phyloP scores from a whole-genome alignment of 495 filamentous ascomycete genomes.

The Penicillium taxi region DNA sequence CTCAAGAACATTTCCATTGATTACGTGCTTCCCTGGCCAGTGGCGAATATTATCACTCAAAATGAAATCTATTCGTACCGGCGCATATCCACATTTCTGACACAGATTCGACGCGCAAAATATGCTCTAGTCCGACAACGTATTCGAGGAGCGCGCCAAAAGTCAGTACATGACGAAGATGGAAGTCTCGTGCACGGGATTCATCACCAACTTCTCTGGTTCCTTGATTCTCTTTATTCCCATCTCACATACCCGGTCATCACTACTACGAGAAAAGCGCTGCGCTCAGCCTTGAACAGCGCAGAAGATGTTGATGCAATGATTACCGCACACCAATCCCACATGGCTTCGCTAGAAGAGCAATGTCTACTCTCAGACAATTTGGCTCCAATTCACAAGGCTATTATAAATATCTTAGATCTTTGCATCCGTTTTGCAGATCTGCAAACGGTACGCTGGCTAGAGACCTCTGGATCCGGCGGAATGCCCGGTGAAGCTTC shows the following conservation, averaged over 20 bases:
- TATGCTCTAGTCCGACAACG: constrained; percentile 56
- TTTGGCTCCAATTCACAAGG: constrained; percentile 55
- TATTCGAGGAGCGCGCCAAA: constrained; percentile 18
- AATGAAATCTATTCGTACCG: constrained; percentile 57
- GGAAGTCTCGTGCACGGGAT: constrained; percentile 50
- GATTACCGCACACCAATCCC: constrained; percentile 59
- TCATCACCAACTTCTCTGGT: constrained; percentile 71
- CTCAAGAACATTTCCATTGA: constrained; percentile 50
- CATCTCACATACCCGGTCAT: constrained; percentile 71
- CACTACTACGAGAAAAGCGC: constrained; percentile 41
- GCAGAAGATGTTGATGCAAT: constrained; percentile 77
- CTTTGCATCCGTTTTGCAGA: constrained; percentile 46
- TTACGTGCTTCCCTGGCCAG: constrained; percentile 70
- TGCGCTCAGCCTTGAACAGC: constrained; percentile 46
- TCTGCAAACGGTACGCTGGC: constrained; percentile 26
- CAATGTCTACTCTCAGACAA: constrained; percentile 59
- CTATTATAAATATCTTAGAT: constrained; percentile 57
- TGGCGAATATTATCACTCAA: constrained; percentile 71
- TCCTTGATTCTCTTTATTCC: constrained; percentile 61
- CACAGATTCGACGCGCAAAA: constrained; percentile 69
- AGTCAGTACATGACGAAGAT: constrained; percentile 16
- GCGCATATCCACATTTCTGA: constrained; percentile 60
- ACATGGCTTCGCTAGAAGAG: constrained; percentile 51
- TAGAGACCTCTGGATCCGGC: not conserved
- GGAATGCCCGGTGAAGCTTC: constrained; percentile 4